These are phyloP conservation scores for Daphne laureola DNA, from an alignment of 441 rosid genomes.

Conservation along the genomic window DNA sequence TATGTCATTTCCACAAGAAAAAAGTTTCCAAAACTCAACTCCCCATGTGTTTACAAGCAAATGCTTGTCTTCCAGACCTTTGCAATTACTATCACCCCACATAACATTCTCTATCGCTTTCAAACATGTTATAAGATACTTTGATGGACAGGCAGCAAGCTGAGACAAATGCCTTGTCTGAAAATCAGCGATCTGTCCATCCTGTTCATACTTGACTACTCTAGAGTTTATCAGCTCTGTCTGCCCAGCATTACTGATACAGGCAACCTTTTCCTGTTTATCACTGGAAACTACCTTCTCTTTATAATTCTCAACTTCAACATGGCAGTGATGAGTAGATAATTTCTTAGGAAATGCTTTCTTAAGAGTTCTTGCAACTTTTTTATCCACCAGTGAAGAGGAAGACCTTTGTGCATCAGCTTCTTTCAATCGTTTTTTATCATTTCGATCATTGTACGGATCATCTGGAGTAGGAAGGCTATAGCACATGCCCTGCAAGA, in stretches of 20 bases:
- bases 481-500: constrained; percentile 80
- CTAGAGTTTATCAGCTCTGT: constrained; percentile 3
- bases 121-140: constrained; percentile 55
- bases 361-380: constrained; percentile 16
- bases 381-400: constrained; percentile 12
- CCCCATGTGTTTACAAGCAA: constrained; percentile 72
- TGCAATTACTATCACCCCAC: constrained; percentile 22
- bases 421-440: constrained; percentile 25
- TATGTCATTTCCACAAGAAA: constrained; percentile 42
- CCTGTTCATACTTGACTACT: constrained; percentile 11
- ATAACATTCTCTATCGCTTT: constrained; percentile 48
- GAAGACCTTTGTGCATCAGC: constrained; percentile 23
- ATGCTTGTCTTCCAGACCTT: constrained; percentile 27
- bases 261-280: constrained; percentile 14
- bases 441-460: constrained; percentile 62
- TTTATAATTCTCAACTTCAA: constrained; percentile 11
- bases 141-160: constrained; percentile 35
- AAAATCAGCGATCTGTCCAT: constrained; percentile 15
- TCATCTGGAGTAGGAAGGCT: constrained; percentile 77
- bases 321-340: constrained; percentile 4
- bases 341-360: constrained; percentile 12
- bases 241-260: constrained; percentile 11
- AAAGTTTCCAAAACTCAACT: constrained; percentile 66
- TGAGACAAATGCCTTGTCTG: constrained; percentile 17
- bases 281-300: constrained; percentile 10